These are phyloP conservation scores for Ogataea paradorogensis DNA, from an alignment of 805 yeast species.

Conservation along the genomic window DNA sequence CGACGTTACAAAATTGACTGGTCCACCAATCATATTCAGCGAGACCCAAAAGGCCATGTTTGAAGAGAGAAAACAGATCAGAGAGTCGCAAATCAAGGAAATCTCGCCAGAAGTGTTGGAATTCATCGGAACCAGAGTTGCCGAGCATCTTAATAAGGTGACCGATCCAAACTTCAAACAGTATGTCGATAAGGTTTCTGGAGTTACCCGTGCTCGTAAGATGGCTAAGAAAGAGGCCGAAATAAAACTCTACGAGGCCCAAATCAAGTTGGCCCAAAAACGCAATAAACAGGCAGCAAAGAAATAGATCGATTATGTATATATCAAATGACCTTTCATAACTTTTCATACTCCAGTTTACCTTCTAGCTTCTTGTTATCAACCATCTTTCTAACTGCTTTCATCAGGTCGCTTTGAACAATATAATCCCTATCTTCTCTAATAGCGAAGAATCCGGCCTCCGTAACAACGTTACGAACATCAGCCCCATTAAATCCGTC, in stretches of 20 bases:
- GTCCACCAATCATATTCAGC: constrained; percentile 77
- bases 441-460: constrained; percentile 97
- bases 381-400: constrained; percentile 96
- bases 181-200: constrained; percentile 28
- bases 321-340: constrained; percentile 38
- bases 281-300: constrained; percentile 23
- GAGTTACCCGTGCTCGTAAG: constrained; percentile 22
- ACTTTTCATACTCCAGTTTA: constrained; percentile 89
- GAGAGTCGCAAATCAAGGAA: constrained; percentile 40
- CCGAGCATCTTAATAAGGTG: constrained; percentile 33
- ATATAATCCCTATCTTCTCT: constrained; percentile 97
- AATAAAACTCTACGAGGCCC: constrained; percentile 18
- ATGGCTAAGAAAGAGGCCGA: constrained; percentile 18
- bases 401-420: constrained; percentile 89
- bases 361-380: constrained; percentile 98
- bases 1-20: constrained; percentile 58
- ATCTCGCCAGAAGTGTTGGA: constrained; percentile 43
- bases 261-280: constrained; percentile 23
- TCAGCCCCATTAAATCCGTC: constrained; percentile 99
- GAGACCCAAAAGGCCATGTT: constrained; percentile 59
- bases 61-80: constrained; percentile 48
- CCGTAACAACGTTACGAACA: constrained; percentile 94
- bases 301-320: constrained; percentile 16
- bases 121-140: constrained; percentile 42
- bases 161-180: constrained; percentile 32